A percentile compares a stretch with the other conserved stretches of the same genome.
phyloP scores from a whole-genome alignment of 495 filamentous ascomycete species.

The Xylaria bambusicola region DNA sequence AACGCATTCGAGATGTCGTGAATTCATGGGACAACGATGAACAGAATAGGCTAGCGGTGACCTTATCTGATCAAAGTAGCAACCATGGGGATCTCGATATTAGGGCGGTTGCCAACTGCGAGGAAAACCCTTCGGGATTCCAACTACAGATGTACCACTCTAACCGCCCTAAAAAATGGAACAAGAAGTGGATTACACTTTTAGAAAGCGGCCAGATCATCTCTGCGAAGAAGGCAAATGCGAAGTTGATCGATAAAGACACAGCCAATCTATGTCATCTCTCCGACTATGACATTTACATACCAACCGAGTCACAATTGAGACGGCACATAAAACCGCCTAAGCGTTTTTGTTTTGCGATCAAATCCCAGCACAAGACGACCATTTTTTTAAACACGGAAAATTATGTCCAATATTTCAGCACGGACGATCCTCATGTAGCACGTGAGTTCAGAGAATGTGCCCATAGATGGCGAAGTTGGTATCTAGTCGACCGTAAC shows the following conservation, averaged over 20 bases:
- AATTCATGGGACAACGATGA: slow-evolving; percentile 87
- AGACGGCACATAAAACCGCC: slow-evolving; percentile 68
- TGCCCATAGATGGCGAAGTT: slow-evolving; percentile 81
- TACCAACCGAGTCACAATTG: slow-evolving; percentile 63
- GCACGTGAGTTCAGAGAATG: slow-evolving; percentile 67
- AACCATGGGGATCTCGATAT: slow-evolving; percentile 46
- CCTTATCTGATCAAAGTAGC: slow-evolving; percentile 34
- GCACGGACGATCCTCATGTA: slow-evolving; percentile 67
- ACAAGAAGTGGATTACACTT: slow-evolving; percentile 78
- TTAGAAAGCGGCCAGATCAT: slow-evolving; percentile 73
- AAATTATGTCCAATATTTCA: slow-evolving; percentile 91
- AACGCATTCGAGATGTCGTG: slow-evolving; percentile 83
- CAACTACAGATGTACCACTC: slow-evolving; percentile 77
- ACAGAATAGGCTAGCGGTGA: slow-evolving; percentile 67
- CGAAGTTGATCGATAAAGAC: slow-evolving; percentile 60
- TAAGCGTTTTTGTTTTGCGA: slow-evolving; percentile 78
- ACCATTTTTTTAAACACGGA: slow-evolving; percentile 78
- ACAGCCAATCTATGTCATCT: slow-evolving; percentile 74
- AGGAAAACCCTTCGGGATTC: slow-evolving; percentile 56
- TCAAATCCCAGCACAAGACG: slow-evolving; percentile 93
- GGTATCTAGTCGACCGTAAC: slow-evolving; percentile 76
- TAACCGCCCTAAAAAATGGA: slow-evolving; percentile 78
- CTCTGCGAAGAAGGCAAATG: slow-evolving; percentile 66
- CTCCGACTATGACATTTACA: slow-evolving; percentile 92
- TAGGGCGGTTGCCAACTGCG: slow-evolving; percentile 56